Base-by-base conservation (phyloP, 1,139 yeast genomes). In the Lodderomyces oxycetoniae region DNA sequence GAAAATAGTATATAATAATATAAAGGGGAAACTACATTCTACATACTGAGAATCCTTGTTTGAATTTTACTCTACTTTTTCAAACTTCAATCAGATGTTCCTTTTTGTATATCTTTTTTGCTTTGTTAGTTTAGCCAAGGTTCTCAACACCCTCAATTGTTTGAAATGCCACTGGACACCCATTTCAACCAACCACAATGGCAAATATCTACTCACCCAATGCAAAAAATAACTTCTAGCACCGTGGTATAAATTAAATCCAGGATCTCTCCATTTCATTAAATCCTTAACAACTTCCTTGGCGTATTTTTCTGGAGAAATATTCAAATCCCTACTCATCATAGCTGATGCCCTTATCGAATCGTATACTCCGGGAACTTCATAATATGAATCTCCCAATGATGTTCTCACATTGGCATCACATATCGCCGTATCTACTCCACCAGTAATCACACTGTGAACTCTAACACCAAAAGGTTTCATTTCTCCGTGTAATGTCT, bases 401-500 rank as follows among this genome's bases (percentile, higher is more conserved):
- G 44, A 31, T 6, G 33, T 28, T 4, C 30, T 26, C 10, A 39
- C 36, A n/a, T 38, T 40, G 5, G 42, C 20, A 37, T 57, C 63
- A 24, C 50, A 45, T 24, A 64, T 59, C 10, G 56, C 62, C n/a
- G 69, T 63, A 32, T 63, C 51, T 3, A 65, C 69, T 3, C 65
- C 68, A 2, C 71, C 70, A 5, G 70, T 62, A 26, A 64, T 60
- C 5, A 64, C 56, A 30, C 59, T 51, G 41, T 62, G 62, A 5
- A 65, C 71, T 15, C 50, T 37, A 7, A 61, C 66, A 1, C 61
- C 67, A 36, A 61, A 60, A 0, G 69, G 69, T 35, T 46, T 40
- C 59, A 85, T 52, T 56, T 85, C 94, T 23, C 80, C 50, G 31
- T 81, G 74, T 36, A 84, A 61, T 2, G 71, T 68, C 33, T 73